Evolutionary conservation across 805 yeast species (phyloP).

Genomic region (Yamadazyma olivae): DNA sequence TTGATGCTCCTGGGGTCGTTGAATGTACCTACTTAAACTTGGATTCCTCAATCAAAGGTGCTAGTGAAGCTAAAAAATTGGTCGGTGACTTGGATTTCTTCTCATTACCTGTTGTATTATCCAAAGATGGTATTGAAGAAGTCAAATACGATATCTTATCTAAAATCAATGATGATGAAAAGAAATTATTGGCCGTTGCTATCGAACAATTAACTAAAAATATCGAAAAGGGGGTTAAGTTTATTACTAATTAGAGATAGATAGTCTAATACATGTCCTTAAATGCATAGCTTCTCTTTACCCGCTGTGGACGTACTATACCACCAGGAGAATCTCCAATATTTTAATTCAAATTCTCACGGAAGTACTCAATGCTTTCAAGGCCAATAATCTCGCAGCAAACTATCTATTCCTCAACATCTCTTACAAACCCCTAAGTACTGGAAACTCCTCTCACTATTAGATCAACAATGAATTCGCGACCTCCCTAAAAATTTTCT

Average conservation of each 20-base stretch:
- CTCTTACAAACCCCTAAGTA: no score
- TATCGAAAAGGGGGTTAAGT: constrained; percentile 57
- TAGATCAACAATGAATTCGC: no score
- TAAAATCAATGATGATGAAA: constrained; percentile 49
- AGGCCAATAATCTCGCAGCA: no score
- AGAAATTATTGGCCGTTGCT: constrained; percentile 51
- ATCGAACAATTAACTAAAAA: constrained; percentile 51
- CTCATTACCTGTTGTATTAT: constrained; percentile 61
- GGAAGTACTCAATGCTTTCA: no score
- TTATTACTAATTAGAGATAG: constrained; percentile 24
- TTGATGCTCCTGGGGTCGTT: constrained; percentile 35
- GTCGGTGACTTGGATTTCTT: constrained; percentile 47
- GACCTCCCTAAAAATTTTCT: no score
- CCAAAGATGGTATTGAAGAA: constrained; percentile 51
- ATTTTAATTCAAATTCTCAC: no score
- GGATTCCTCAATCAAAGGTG: constrained; percentile 50
- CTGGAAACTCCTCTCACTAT: no score
- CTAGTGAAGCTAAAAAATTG: constrained; percentile 46
- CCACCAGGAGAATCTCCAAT: no score
- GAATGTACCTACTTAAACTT: constrained; percentile 53
- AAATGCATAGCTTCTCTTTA: background rate
- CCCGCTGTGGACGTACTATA: no score
- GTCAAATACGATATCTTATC: constrained; percentile 54
- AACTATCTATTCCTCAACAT: no score
- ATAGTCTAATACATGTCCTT: background rate